Percentiles rank a stretch among this genome's conserved stretches.
phyloP scores from a whole-genome alignment of 176 grass and related monocot genomes.

The Ananas comosus region DNA sequence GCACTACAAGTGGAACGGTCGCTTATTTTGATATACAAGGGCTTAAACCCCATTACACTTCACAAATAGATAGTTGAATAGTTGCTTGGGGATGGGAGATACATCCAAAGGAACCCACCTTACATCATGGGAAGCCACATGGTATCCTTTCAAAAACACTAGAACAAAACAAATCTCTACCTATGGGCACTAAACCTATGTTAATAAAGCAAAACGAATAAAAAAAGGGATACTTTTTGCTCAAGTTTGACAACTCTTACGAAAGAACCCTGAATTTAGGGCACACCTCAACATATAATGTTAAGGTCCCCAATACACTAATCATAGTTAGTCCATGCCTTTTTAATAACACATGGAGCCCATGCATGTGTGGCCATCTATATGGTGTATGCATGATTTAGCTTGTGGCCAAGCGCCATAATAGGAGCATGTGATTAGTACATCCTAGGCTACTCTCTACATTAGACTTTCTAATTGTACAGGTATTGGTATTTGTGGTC shows the following conservation, averaged over 20 bases:
- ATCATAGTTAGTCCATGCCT: not conserved
- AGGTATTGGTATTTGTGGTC: not conserved
- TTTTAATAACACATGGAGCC: conserved; percentile 7
- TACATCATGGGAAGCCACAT: not conserved
- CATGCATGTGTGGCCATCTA: conserved; percentile 8
- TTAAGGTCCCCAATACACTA: not conserved
- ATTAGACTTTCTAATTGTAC: not conserved
- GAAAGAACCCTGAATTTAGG: not conserved
- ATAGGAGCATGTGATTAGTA: conserved; percentile 4
- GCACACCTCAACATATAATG: not conserved
- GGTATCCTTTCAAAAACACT: not conserved
- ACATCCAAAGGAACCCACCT: not conserved
- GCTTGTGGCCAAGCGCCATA: not conserved
- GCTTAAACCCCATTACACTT: not conserved
- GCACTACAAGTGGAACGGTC: no score
- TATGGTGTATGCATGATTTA: conserved; percentile 2
- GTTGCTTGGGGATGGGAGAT: not conserved
- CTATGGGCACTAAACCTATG: not conserved
- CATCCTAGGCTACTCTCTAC: not conserved
- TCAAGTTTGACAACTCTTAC: not conserved
- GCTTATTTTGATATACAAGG: not conserved
- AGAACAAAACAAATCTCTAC: not conserved
- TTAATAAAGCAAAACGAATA: not conserved
- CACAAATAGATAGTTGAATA: not conserved
- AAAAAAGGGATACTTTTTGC: not conserved